Evolutionary conservation across 2,329 filamentous ascomycete species (phyloP), one percentile per base, ranked within the genome.

Genomic region (Rhinocladiella mackenziei): DNA sequence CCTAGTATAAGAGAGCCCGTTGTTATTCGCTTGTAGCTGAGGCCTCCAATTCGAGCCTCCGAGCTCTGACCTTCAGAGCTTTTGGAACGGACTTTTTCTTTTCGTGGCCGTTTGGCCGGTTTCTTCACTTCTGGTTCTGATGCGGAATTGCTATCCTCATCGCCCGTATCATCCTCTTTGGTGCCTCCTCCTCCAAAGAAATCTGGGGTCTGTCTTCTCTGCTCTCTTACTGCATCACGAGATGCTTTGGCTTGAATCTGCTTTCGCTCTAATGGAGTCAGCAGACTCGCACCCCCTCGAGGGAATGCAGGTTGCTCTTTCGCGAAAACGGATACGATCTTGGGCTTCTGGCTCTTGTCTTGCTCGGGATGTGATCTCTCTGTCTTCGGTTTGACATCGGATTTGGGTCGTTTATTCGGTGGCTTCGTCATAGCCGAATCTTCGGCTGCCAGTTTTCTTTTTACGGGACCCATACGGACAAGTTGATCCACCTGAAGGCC

Each of bases 181-280:
- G 38, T 34, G 28, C 56, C 68, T 9, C 64, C 64, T 30, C 58
- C 53, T 19, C 39, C 43, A 26, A 56, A 56, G 3, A 57, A 39
- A 23, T 56, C 51, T 8, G 40, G 20, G 7, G 38, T n/a, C 9
- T 32, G 29, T 23, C 78, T 78, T 58, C n/a, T n/a, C n/a, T 94
- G 83, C 66, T 97, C 92, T 62, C 91, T 92, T 28, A 94, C 72
- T 29, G 89, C 92, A 72, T 98, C 92, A 58, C 84, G 83, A 61
- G 86, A 92, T 33, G 92, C 92, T 66, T 97, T 85, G 46, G 94
- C 83, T 59, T 92, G 84, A 52, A 98, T 97, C 67, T 97, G 88
- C 70, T 95, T 96, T 63, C 94, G 86, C 65, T 98, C 92, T 39
- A 98, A 73, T 14, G 92, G 89, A 2, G 92, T 96, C 62, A 98